These are phyloP conservation scores for Aspergillus fijiensis DNA, from an alignment of 2,329 filamentous ascomycete species.

Conservation along the genomic window DNA sequence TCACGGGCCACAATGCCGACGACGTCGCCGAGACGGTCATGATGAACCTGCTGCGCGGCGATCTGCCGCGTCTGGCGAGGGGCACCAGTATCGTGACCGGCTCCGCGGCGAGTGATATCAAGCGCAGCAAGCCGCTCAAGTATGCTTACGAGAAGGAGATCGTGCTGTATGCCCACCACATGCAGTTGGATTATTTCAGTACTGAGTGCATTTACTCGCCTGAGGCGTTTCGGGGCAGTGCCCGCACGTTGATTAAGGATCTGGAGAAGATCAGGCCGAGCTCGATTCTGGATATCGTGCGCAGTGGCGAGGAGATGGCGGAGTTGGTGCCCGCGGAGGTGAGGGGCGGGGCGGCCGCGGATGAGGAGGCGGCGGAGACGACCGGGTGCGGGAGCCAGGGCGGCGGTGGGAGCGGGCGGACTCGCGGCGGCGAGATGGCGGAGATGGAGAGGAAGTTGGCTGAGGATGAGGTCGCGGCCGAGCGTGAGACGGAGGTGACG, in stretches of 20 bases:
- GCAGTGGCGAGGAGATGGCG: conserved; percentile 95
- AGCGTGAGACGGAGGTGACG: conserved; percentile 67
- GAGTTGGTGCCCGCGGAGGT: conserved; percentile 69
- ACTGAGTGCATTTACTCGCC: conserved; percentile 99
- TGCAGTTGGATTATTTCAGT: conserved; percentile 95
- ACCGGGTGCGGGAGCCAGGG: conserved; percentile 71
- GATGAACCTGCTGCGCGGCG: conserved; percentile 93
- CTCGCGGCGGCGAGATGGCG: conserved; percentile 74
- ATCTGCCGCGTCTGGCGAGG: conserved; percentile 80
- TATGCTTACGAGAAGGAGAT: conserved; percentile 99
- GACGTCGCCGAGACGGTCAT: conserved; percentile 96
- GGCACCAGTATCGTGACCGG: conserved; percentile 88
- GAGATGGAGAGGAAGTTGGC: conserved; percentile 74
- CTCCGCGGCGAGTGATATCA: conserved; percentile 77
- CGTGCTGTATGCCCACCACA: conserved; percentile 94
- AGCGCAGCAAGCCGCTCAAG: conserved; percentile 93
- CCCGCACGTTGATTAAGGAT: conserved; percentile 89
- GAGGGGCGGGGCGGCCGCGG: conserved; percentile 39
- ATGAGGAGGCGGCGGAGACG: conserved; percentile 60
- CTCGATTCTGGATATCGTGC: conserved; percentile 90
- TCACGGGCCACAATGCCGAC: conserved; percentile 96
- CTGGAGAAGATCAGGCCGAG: conserved; percentile 89
- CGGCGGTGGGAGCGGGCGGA: conserved; percentile 54
- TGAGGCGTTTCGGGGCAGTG: conserved; percentile 92
- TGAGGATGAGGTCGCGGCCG: conserved; percentile 60